A percentile compares a stretch with the other conserved stretches of the same genome.
Evolutionary conservation across 2,329 filamentous ascomycete species (phyloP).

Genomic region (Penicillium corylophilum): DNA sequence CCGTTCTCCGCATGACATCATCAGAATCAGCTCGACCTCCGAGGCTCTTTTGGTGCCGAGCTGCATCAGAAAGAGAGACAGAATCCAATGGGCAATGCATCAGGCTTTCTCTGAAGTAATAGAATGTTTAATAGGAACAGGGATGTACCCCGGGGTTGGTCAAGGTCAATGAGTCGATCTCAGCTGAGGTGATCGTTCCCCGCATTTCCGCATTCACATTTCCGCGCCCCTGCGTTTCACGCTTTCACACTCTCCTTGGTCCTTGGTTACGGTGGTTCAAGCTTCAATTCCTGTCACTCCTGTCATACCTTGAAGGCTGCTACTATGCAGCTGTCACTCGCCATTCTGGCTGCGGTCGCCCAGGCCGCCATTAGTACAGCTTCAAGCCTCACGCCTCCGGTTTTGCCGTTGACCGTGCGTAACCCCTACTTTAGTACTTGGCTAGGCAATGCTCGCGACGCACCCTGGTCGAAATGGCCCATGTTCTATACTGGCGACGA

Average conservation of each 20-base stretch:
- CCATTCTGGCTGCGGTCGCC: conserved; percentile 34
- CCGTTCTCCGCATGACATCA: conserved; percentile 27
- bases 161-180: conserved; percentile 1
- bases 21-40: conserved; percentile 2
- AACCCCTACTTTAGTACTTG: conserved; percentile 78
- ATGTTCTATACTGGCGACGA: conserved; percentile 77
- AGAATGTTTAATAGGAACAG: neutral
- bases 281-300: neutral
- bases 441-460: conserved; percentile 68
- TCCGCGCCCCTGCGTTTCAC: conserved; percentile 7
- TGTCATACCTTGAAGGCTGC: conserved; percentile 9
- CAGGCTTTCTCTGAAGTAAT: neutral
- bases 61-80: neutral
- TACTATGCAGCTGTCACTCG: conserved; percentile 34
- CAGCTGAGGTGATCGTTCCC: conserved; percentile 13
- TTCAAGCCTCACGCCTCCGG: conserved; percentile 60
- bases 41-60: neutral
- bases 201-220: conserved; percentile 16
- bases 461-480: conserved; percentile 81
- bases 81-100: neutral
- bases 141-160: neutral
- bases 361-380: conserved; percentile 47
- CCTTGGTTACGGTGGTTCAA: conserved; percentile 1
- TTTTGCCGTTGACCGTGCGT: conserved; percentile 71
- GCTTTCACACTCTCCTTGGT: conserved; percentile 4